phyloP scores from a whole-genome alignment of 2,329 filamentous ascomycete genomes.

The Dothideomycetes sp. region DNA sequence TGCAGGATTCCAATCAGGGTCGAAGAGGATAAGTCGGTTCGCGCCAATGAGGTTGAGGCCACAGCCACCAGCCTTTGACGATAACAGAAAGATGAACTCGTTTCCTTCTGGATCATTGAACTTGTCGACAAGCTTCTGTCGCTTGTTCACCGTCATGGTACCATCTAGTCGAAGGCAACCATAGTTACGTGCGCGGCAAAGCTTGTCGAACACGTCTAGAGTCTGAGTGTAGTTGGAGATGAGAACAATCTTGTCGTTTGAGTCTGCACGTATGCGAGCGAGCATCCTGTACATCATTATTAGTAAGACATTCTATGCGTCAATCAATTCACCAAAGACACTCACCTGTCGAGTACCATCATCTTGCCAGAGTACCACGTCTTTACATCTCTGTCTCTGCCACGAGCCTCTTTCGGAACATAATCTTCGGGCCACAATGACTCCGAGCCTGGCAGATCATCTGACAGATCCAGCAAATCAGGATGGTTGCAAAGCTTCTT shows the following conservation, averaged over 20 bases:
- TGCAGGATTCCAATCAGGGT: conserved; percentile 91
- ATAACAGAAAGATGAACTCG: conserved; percentile 93
- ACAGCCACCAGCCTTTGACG: conserved; percentile 91
- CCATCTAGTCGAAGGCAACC: conserved; percentile 84
- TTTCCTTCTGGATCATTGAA: conserved; percentile 88
- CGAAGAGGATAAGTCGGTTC: conserved; percentile 89
- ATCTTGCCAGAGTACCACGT: conserved; percentile 98
- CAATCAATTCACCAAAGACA: too few species aligned
- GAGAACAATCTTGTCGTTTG: conserved; percentile 97
- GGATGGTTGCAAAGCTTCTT: conserved; percentile 99
- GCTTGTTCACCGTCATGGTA: conserved; percentile 95
- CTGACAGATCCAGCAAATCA: conserved; percentile 72
- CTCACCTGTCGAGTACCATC: conserved; percentile 93
- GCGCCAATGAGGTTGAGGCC: conserved; percentile 92
- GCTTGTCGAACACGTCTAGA: conserved; percentile 81
- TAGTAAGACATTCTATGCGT: not conserved
- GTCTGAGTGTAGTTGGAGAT: conserved; percentile 99
- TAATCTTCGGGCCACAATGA: conserved; percentile 74
- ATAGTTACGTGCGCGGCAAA: conserved; percentile 78
- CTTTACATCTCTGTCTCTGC: conserved; percentile 83
- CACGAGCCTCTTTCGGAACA: conserved; percentile 74
- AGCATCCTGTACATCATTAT: too few species aligned
- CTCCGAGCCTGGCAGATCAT: conserved; percentile 82
- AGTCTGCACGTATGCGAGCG: conserved; percentile 85
- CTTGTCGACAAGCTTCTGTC: conserved; percentile 91